Evolutionary conservation across 1,284 basidiomycete species (phyloP).

Genomic region (Ceratobasidium sp.): DNA sequence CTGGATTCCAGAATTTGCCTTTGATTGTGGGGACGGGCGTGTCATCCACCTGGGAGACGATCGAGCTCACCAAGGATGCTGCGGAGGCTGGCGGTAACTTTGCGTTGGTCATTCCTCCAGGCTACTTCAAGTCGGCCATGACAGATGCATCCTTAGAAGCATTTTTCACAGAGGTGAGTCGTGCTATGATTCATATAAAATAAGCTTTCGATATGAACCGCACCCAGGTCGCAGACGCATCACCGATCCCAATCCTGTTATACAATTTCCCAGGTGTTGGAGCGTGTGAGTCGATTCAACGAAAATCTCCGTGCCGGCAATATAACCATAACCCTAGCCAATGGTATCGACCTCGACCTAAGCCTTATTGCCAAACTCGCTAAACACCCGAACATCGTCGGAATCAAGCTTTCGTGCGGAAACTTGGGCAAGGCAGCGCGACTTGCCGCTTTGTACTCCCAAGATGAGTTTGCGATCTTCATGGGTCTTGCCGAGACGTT

Average conservation of each 20-base stretch:
- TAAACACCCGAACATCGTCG: conserved; percentile 44
- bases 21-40: conserved; percentile 45
- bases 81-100: conserved; percentile 42
- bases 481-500: conserved; percentile 45
- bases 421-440: conserved; percentile 40
- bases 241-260: conserved; percentile 44
- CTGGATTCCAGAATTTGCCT: conserved; percentile 41
- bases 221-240: conserved; percentile 42
- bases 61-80: conserved; percentile 44
- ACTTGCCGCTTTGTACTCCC: conserved; percentile 25
- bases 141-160: conserved; percentile 63
- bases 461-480: conserved; percentile 44
- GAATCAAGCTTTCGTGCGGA: conserved; percentile 45
- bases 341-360: conserved; percentile 44
- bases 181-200: neutral
- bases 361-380: conserved; percentile 44
- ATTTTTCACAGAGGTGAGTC: conserved; percentile 65
- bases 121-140: conserved; percentile 47
- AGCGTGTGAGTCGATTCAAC: conserved; percentile 15
- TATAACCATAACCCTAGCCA: conserved; percentile 2
- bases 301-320: neutral
- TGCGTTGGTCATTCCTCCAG: conserved; percentile 45
- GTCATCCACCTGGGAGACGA: conserved; percentile 44
- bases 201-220: neutral
- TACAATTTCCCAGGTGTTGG: conserved; percentile 46